Evolutionary conservation across 2,329 filamentous ascomycete species (phyloP), one percentile per base, ranked within the genome.

Genomic region (Sphaerulina populicola): DNA sequence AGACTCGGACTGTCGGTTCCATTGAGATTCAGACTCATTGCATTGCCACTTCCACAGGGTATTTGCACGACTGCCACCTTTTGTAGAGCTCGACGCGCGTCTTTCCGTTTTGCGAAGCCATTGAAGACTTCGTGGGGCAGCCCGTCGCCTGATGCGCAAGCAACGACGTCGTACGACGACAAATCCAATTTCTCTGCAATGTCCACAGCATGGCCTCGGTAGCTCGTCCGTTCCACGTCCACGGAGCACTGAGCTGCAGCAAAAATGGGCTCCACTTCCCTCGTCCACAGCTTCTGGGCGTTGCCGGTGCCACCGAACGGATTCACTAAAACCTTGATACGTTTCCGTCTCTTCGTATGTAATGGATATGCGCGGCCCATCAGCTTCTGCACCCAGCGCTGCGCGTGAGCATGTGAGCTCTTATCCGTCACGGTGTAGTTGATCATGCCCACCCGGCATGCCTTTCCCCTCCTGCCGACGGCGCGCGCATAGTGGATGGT

Each of bases 51-150:
- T 11, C 93, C 93, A 64, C 90, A 94, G 1, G 93, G 93, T 33
- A 98, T 77, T 64, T 95, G 88, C 18, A 83, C 84, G 1, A 98
- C 82, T 0, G 93, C 87, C 11, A 97, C 72, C 62, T 83, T 86
- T 18, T 76, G 72, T 54, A 98, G 71, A 0, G 91, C 93, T 49
- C 77, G 77, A 30, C 76, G 74, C 15, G 89, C 89, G 69, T 96
- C 86, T 4, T 77, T 65, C 36, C 88, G 82, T 69, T 81, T 84
- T 11, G 80, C 89, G 30, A 98, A 72, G 0, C 93, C 93, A 65
- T 98, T 97, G 74, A 96, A 95, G 7, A 95, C 85, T 69, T 98
- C 93, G 66, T 95, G 85, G 0, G 88, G 85, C 36, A 95, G 76
- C 8, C 93, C 93, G 62, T 98, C 93, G 4, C 93, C 93, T 0